These are phyloP conservation scores for Clonostachys solani DNA, from an alignment of 2,329 filamentous ascomycete genomes.

Conservation along the genomic window DNA sequence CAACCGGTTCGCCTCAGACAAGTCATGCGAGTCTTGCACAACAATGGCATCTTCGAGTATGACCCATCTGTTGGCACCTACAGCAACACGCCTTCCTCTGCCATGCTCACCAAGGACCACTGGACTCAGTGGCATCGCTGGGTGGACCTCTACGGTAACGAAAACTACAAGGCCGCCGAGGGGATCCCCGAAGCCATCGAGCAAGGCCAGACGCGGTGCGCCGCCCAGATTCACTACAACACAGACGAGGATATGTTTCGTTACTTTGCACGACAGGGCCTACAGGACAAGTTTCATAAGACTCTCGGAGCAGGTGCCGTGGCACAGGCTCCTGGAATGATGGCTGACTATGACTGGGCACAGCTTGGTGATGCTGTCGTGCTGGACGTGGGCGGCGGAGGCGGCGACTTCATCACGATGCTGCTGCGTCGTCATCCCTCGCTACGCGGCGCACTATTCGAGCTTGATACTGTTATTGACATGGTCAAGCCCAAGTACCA, in stretches of 20 bases:
- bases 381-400: constrained; percentile 33
- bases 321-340: constrained; percentile 29
- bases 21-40: constrained; percentile 20
- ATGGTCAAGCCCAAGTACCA: constrained; percentile 15
- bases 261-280: constrained; percentile 26
- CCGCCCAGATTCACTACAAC: constrained; percentile 32
- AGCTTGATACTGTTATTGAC: constrained; percentile 25
- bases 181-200: constrained; percentile 25
- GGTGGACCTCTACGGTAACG: constrained; percentile 34
- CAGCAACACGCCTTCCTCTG: constrained; percentile 25
- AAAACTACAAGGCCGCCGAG: constrained; percentile 36
- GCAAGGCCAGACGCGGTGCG: constrained; percentile 11
- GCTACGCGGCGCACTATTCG: constrained; percentile 27
- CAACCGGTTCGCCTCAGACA: constrained; percentile 20
- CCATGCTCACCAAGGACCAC: constrained; percentile 24
- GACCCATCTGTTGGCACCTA: constrained; percentile 17
- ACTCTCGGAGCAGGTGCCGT: constrained; percentile 28
- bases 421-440: constrained; percentile 20
- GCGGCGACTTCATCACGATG: constrained; percentile 25
- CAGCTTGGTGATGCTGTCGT: constrained; percentile 23
- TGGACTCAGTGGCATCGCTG: constrained; percentile 40
- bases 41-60: constrained; percentile 27
- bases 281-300: constrained; percentile 23
- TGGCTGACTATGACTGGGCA: constrained; percentile 34
- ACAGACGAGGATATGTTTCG: constrained; percentile 33